Evolutionary conservation across 495 filamentous ascomycete genomes (phyloP).

Genomic region (Annulohypoxylon stygium): DNA sequence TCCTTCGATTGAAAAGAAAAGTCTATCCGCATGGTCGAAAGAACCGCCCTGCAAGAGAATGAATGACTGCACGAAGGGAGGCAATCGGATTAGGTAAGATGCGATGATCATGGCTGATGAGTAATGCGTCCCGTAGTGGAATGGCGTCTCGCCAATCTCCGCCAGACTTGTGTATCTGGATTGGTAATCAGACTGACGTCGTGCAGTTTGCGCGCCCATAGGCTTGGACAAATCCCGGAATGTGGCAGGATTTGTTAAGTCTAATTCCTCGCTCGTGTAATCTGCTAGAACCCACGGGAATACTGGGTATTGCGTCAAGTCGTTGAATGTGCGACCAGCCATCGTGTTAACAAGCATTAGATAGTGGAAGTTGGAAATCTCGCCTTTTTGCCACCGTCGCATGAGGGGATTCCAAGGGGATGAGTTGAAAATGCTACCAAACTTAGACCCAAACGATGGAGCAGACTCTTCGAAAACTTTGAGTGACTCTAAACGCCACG

Average conservation of each 20-base stretch:
- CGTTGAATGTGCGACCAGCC: constrained; percentile 96
- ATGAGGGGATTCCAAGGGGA: constrained; percentile 83
- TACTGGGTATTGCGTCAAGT: constrained; percentile 97
- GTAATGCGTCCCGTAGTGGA: constrained; percentile 98
- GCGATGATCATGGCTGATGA: constrained; percentile 99
- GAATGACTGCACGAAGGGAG: constrained; percentile 96
- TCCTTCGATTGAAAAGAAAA: constrained; percentile 93
- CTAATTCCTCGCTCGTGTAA: constrained; percentile 95
- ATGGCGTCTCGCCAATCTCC: constrained; percentile 91
- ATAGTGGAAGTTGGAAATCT: constrained; percentile 98
- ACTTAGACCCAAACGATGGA: constrained; percentile 87
- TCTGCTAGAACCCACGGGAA: constrained; percentile 98
- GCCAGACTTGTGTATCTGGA: constrained; percentile 89
- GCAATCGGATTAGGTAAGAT: constrained; percentile 93
- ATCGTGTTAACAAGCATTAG: constrained; percentile 98
- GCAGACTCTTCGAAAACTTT: constrained; percentile 84
- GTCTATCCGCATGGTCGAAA: constrained; percentile 94
- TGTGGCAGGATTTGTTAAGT: constrained; percentile 82
- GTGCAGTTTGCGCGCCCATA: constrained; percentile 90
- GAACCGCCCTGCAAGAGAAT: constrained; percentile 96
- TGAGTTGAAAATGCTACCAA: constrained; percentile 93
- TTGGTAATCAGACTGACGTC: constrained; percentile 79
- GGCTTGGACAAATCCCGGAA: constrained; percentile 95
- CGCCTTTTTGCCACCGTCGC: constrained; percentile 89
- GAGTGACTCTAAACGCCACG: constrained; percentile 89